Conservation (phyloP, 2,329 filamentous ascomycete genomes). For the Zymoseptoria ardabiliae region DNA sequence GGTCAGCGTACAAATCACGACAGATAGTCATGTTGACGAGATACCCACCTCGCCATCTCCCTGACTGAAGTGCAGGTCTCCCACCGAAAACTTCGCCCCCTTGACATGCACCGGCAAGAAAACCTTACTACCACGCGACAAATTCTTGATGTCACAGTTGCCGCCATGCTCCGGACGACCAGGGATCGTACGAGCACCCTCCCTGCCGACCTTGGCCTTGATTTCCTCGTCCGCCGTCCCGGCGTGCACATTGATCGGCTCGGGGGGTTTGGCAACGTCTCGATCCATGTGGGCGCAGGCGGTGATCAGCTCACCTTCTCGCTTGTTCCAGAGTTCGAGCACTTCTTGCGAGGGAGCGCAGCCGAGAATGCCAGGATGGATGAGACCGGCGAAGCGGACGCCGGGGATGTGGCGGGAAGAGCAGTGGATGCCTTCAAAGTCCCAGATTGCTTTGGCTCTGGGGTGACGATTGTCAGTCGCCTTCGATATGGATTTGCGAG, state of each 20-base stretch:
- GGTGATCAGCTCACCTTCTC: conserved; percentile 72
- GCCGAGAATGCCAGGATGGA: conserved; percentile 85
- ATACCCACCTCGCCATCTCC: conserved; percentile 65
- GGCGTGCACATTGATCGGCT: conserved; percentile 64
- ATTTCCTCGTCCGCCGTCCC: conserved; percentile 52
- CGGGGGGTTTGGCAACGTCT: conserved; percentile 69
- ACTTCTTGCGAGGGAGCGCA: conserved; percentile 77
- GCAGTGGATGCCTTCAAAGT: conserved; percentile 73
- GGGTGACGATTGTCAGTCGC: conserved; percentile 11
- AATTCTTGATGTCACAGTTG: conserved; percentile 87
- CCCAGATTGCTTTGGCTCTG: conserved; percentile 68
- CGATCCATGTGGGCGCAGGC: conserved; percentile 58
- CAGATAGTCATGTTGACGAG: not conserved
- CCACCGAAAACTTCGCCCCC: conserved; percentile 84
- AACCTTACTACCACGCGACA: conserved; percentile 70
- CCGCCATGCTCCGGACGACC: conserved; percentile 80
- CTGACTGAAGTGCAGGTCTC: conserved; percentile 63
- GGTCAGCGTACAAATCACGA: not conserved
- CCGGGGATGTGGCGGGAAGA: conserved; percentile 79
- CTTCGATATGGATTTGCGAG: not conserved
- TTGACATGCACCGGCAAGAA: conserved; percentile 81
- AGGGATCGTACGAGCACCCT: conserved; percentile 80
- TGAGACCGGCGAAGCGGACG: conserved; percentile 76
- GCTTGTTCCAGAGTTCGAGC: conserved; percentile 72
- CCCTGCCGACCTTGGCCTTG: conserved; percentile 60